Percentiles rank a stretch among this genome's conserved stretches.
Conservation (phyloP, 2,329 filamentous ascomycete species). For the Sporothrix brunneoviolacea region DNA sequence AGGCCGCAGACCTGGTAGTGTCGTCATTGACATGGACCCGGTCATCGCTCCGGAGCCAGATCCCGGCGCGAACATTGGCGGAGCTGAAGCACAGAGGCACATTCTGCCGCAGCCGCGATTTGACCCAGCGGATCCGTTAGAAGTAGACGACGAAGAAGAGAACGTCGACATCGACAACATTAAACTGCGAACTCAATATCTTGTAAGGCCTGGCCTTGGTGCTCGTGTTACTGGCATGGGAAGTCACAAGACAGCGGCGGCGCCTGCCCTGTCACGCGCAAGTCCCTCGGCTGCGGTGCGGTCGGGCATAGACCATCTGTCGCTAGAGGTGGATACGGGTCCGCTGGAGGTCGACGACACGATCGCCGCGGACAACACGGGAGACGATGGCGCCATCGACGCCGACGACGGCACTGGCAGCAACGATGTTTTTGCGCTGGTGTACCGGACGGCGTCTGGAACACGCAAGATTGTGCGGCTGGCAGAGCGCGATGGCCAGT, state of each 20-base stretch:
- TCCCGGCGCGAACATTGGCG: too few relatives aligned
- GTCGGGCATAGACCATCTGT: constrained; percentile 1
- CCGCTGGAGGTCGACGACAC: neutral
- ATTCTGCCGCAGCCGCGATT: too few relatives aligned
- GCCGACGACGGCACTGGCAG: constrained; percentile 2
- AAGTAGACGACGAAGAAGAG: constrained; percentile 4
- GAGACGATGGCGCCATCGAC: neutral
- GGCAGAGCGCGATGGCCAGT: neutral
- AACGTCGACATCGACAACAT: neutral
- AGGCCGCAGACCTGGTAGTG: too few relatives aligned
- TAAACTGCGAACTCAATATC: neutral
- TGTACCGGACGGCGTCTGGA: constrained; percentile 19
- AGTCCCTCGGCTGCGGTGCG: constrained; percentile 7
- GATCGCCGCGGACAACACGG: neutral
- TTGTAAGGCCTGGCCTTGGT: neutral
- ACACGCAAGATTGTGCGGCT: constrained; percentile 10
- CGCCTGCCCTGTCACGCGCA: too few relatives aligned
- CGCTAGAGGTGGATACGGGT: neutral
- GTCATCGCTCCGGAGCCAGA: too few relatives aligned
- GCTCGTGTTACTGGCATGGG: too few relatives aligned
- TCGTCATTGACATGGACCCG: too few relatives aligned
- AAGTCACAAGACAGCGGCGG: too few relatives aligned
- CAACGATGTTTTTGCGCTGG: constrained; percentile 11
- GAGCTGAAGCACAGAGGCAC: too few relatives aligned
- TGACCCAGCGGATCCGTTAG: neutral